Evolutionary conservation across 352 stramenopile species (phyloP).

Genomic region (Globisporangium viniferum): DNA sequence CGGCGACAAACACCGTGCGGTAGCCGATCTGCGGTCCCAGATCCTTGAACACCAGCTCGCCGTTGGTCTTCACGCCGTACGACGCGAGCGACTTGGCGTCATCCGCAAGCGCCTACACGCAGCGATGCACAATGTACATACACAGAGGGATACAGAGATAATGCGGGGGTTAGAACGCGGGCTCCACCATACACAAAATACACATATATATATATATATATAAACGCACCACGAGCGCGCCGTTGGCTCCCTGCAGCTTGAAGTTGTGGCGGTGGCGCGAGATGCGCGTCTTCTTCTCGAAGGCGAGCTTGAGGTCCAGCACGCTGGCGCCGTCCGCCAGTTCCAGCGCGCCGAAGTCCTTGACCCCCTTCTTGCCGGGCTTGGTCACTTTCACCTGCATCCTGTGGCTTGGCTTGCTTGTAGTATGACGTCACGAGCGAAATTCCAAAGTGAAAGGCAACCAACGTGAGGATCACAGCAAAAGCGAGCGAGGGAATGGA

Average conservation of each 20-base stretch:
- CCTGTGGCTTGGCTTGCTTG: background rate
- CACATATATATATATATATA: background rate
- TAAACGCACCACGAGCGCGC: conserved; percentile 23
- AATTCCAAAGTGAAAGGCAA: conserved; percentile 8
- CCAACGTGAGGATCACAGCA: background rate
- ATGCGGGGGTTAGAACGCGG: background rate
- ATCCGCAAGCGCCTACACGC: conserved; percentile 35
- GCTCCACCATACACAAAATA: background rate
- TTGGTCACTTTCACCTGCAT: conserved; percentile 73
- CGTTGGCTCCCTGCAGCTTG: conserved; percentile 41
- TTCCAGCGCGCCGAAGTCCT: conserved; percentile 50
- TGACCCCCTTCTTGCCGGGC: conserved; percentile 44
- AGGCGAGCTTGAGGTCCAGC: conserved; percentile 48
- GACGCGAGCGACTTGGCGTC: conserved; percentile 52
- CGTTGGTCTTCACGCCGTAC: conserved; percentile 50
- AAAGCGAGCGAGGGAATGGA: background rate
- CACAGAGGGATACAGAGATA: too few species aligned
- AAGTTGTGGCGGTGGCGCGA: conserved; percentile 61
- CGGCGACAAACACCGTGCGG: conserved; percentile 83
- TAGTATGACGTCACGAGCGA: conserved; percentile 11
- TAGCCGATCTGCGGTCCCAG: conserved; percentile 87
- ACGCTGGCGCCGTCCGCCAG: conserved; percentile 41
- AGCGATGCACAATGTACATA: background rate
- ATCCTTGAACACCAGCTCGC: conserved; percentile 73
- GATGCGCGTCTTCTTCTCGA: conserved; percentile 46